phyloP scores from a whole-genome alignment of 2,329 filamentous ascomycete species.

The Alternaria ventricosa region DNA sequence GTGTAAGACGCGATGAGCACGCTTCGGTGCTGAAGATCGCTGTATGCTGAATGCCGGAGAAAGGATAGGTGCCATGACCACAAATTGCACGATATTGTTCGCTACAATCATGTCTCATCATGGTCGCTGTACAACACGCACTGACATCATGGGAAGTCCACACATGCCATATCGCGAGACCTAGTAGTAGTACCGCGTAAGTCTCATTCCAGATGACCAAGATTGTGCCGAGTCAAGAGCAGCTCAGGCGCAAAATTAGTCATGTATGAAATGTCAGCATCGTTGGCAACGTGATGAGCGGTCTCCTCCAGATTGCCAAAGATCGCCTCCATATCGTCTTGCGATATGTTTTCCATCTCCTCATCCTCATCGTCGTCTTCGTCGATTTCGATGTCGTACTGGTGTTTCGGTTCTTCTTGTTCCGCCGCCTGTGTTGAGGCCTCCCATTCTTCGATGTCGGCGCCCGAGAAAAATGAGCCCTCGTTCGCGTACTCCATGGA shows the following conservation, averaged over 20 bases:
- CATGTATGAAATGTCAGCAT: constrained; percentile 22
- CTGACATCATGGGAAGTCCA: not conserved
- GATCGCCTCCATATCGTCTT: constrained; percentile 17
- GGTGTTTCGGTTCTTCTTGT: not conserved
- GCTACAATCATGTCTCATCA: not conserved
- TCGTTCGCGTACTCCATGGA: not conserved
- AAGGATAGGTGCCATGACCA: not conserved
- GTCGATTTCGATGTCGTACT: not conserved
- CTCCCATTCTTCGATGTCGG: constrained; percentile 21
- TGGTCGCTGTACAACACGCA: not conserved
- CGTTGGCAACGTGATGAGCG: constrained; percentile 8
- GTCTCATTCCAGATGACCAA: constrained; percentile 12
- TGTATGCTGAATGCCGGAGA: not conserved
- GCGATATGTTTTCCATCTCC: constrained; percentile 20
- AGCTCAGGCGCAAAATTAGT: constrained; percentile 29
- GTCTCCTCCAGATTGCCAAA: constrained; percentile 20
- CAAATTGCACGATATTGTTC: not conserved
- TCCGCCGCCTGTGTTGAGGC: not conserved
- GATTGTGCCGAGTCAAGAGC: constrained; percentile 13
- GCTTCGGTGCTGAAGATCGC: not conserved
- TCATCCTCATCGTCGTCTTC: constrained; percentile 10
- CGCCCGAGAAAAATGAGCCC: constrained; percentile 16
- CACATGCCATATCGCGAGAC: not conserved
- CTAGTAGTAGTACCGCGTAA: not conserved
- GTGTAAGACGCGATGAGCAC: not conserved